Evolutionary conservation across 108 stramenopile species (phyloP).

Genomic region (Heterococcus sp.): DNA sequence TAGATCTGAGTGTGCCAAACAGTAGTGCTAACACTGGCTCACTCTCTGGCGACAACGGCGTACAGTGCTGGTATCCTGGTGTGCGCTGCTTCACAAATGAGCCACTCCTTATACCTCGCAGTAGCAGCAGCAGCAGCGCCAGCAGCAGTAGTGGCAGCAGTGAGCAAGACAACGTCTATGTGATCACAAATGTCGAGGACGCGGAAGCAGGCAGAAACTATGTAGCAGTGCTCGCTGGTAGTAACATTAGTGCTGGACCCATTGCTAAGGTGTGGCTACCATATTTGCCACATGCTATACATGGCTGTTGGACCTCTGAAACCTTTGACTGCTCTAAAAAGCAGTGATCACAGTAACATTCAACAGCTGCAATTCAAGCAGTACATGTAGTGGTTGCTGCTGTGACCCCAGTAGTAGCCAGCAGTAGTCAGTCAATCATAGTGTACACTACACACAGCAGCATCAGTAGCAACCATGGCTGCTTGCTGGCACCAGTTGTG

Average conservation of each 20-base stretch:
- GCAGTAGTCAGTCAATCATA: no score
- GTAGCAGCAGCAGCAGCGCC: background rate
- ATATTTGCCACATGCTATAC: background rate
- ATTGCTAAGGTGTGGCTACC: background rate
- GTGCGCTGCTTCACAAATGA: background rate
- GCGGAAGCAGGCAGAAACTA: background rate
- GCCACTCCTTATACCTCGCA: background rate
- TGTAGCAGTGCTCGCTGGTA: background rate
- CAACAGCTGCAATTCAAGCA: no score
- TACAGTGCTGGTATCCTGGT: background rate
- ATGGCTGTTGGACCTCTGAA: background rate
- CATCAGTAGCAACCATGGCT: no score
- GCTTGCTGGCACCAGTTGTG: no score
- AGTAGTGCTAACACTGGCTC: background rate
- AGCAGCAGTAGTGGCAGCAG: background rate
- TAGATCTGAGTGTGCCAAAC: background rate
- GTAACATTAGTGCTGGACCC: background rate
- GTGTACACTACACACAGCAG: no score
- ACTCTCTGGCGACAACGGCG: background rate
- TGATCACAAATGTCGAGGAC: background rate
- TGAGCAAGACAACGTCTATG: no score
- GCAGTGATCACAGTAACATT: no score
- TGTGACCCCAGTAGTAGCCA: no score
- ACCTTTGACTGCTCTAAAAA: no score
- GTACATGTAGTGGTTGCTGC: no score